Conservation (phyloP, 257 asterid genomes). For the Petunia axillaris region DNA sequence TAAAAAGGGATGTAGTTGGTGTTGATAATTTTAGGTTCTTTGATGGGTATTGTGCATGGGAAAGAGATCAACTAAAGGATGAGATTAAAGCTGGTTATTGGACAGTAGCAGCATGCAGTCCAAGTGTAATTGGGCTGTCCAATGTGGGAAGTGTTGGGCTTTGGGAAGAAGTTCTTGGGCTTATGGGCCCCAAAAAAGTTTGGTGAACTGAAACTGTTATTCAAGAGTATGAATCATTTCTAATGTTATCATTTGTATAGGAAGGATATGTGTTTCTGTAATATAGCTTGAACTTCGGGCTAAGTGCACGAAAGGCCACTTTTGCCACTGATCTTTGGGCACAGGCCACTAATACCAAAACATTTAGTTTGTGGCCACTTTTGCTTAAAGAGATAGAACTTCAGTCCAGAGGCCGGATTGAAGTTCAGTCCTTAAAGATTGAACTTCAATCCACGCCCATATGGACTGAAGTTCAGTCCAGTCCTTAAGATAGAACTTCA, state of each 20-base stretch:
- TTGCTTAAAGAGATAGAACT: too few species aligned
- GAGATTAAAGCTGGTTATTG: slow-evolving; percentile 86
- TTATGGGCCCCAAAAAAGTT: slow-evolving; percentile 70
- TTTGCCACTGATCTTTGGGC: too few species aligned
- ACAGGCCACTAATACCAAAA: too few species aligned
- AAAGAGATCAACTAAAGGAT: slow-evolving; percentile 60
- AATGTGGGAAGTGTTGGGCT: slow-evolving; percentile 65
- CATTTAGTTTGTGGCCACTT: too few species aligned
- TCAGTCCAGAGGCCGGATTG: too few species aligned
- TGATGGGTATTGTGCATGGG: slow-evolving; percentile 93
- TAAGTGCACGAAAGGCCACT: too few species aligned
- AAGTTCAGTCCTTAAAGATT: too few species aligned
- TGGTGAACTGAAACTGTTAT: slow-evolving; percentile 39
- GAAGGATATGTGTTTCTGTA: neutral
- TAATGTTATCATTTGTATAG: neutral
- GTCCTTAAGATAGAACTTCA: too few species aligned
- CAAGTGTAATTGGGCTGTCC: slow-evolving; percentile 56
- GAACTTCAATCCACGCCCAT: too few species aligned
- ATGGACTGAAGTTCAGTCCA: too few species aligned
- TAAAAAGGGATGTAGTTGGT: slow-evolving; percentile 60
- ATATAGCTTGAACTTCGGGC: neutral
- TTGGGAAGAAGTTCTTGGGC: slow-evolving; percentile 77
- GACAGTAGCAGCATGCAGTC: slow-evolving; percentile 86
- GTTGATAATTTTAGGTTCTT: slow-evolving; percentile 67
- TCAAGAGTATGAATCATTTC: neutral